Evolutionary conservation across 495 filamentous ascomycete genomes (phyloP), one percentile per base, ranked within the genome.

Genomic region (Cairneyella variabilis): DNA sequence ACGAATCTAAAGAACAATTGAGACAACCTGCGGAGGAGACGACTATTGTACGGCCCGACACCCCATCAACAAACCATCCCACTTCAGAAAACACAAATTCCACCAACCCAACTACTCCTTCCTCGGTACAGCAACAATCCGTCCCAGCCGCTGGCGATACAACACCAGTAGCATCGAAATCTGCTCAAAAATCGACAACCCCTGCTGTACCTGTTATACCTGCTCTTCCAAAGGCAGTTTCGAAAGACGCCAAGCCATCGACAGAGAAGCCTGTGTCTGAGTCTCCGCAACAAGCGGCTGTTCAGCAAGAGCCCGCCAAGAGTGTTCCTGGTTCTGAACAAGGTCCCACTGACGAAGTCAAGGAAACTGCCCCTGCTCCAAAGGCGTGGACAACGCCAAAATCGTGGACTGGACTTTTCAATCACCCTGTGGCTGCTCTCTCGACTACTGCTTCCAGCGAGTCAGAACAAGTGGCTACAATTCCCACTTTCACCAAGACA

Each of bases 91-190:
- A 45, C 22, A 36, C 46, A 4, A 34, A 48, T 20, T 69, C 72
- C 11, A 89, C 85, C 0, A 82, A 87, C 26, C 84, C 86, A 4
- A 86, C 88, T 3, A 86, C 85, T 0, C 84, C 88, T 16, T 85
- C 82, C 9, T 85, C 87, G 0, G 66, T 66, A 38, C 71, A 79
- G 69, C 59, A 77, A 57, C 40, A 66, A 9, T 58, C 72, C 14
- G 77, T 80, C 57, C 65, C 78, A 7, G 68, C 75, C 9, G 59
- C 73, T 27, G 72, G 73, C 10, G 61, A 80, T 10, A 71, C 73
- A 42, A 59, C 62, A 14, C 58, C 58, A 30, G 49, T 59, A 9
- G 48, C 62, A 10, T 28, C 48, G 7, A 61, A 64, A 38, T 28
- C 34, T n/a, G 10, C 51, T 9, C 58, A 53, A 27, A 56, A 36